Percentiles rank a stretch among this genome's conserved stretches.
phyloP scores from a whole-genome alignment of 192 early-diverging fungal species.

The Rhizoclosmatium globosum region DNA sequence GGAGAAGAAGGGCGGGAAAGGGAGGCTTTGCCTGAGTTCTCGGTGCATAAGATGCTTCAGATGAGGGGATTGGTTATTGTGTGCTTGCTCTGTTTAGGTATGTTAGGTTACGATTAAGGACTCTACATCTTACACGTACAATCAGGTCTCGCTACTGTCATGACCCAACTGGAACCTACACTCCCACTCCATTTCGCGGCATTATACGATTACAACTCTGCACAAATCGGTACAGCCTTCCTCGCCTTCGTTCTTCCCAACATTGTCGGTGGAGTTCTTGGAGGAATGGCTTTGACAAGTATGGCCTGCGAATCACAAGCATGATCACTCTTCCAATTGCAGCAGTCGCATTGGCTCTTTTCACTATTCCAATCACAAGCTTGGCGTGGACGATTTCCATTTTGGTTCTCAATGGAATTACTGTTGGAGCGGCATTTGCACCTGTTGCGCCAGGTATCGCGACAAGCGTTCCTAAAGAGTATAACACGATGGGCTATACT shows the following conservation, averaged over 20 bases:
- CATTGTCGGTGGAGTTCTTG: constrained; percentile 17
- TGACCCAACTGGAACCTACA: constrained; percentile 38
- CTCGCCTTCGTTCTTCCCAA: constrained; percentile 35
- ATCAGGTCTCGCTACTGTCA: not conserved
- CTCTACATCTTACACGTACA: not conserved
- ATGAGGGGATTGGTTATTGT: not conserved
- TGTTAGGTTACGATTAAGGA: not conserved
- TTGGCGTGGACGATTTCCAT: not conserved
- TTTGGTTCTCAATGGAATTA: constrained; percentile 21
- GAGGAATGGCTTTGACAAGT: constrained; percentile 28
- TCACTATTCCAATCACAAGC: not conserved
- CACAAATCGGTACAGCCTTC: constrained; percentile 27
- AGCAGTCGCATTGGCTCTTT: not conserved
- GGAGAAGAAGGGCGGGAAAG: not conserved
- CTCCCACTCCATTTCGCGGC: constrained; percentile 31
- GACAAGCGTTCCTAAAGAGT: constrained; percentile 28
- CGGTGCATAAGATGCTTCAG: too few species aligned
- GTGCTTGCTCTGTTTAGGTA: not conserved
- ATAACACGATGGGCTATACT: constrained; percentile 32
- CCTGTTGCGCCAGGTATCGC: constrained; percentile 37
- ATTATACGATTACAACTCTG: constrained; percentile 25
- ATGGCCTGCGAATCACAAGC: not conserved
- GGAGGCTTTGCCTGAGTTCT: too few species aligned
- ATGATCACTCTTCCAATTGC: not conserved
- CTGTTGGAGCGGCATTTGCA: constrained; percentile 9